Evolutionary conservation across 2,329 filamentous ascomycete species (phyloP).

Genomic region (Exophiala viscosa): DNA sequence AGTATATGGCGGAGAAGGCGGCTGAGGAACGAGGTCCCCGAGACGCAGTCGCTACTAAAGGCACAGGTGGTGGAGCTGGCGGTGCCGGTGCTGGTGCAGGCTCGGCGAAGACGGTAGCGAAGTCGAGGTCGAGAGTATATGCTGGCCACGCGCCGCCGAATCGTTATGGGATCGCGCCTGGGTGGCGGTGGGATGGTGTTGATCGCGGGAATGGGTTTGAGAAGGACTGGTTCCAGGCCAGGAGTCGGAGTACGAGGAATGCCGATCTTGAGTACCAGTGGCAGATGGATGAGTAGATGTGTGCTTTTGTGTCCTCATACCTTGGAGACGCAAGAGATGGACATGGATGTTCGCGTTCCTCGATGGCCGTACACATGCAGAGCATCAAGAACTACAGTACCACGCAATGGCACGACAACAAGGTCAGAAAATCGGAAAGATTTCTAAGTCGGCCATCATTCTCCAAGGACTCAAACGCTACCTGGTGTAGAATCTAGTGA

Average conservation of each 20-base stretch:
- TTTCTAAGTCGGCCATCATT: too few species aligned
- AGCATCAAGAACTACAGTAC: too few species aligned
- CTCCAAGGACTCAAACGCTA: too few species aligned
- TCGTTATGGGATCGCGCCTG: constrained; percentile 86
- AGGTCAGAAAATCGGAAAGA: too few species aligned
- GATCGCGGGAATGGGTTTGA: constrained; percentile 93
- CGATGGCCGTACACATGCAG: too few species aligned
- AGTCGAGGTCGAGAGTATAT: constrained; percentile 65
- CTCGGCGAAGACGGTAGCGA: constrained; percentile 38
- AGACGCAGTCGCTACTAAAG: constrained; percentile 10
- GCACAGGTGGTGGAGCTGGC: constrained; percentile 16
- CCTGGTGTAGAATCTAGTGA: too few species aligned
- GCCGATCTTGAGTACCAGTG: constrained; percentile 84
- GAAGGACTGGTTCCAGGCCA: constrained; percentile 81
- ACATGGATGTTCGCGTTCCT: too few species aligned
- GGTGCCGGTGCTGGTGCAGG: too few species aligned
- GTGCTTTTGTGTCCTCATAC: too few species aligned
- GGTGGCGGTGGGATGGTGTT: constrained; percentile 94
- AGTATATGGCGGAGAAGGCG: constrained; percentile 62
- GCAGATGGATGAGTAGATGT: constrained; percentile 82
- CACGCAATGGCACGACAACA: too few species aligned
- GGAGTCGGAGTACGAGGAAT: constrained; percentile 72
- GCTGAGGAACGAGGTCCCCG: constrained; percentile 31
- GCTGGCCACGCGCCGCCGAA: constrained; percentile 79
- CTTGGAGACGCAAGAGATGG: too few species aligned